Evolutionary conservation across 2,329 filamentous ascomycete species (phyloP), one percentile per base, ranked within the genome.

Genomic region (Verticillium longisporum): DNA sequence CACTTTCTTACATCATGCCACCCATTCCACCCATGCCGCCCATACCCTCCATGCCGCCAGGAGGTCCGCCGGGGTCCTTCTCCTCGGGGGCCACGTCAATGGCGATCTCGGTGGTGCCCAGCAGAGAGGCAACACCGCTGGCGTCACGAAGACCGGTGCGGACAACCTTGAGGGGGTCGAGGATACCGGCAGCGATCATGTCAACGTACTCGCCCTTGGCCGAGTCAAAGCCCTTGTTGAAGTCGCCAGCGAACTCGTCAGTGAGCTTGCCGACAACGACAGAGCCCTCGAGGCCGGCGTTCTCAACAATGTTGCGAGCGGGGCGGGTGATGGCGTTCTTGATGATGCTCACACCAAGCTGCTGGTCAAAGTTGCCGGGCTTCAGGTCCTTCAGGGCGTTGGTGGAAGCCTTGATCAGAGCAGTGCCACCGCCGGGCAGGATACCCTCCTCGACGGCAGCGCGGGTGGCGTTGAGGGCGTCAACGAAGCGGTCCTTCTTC

Each of bases 401-500:
- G 78, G 88, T 88, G 64, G 95, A 89, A 71, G 95, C 95, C 88
- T 99, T 99, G 80, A 99, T 89, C 59, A 99, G 88, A 72, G 93
- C 95, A 73, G 95, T 99, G 76, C 95, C 95, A 86, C 95, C 95
- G 83, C 95, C 95, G 69, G 95, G 95, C 67, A 99, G 89, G 78
- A 99, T 99, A 80, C 95, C 95, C 82, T 98, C 93, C 86, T 99
- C 95, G 68, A 99, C 95, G 72, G 95, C 95, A 69, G 95, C 95
- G 71, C 95, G 94, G 67, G 95, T 99, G 69, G 95, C 95, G 80
- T 99, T 99, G 65, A 99, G 84, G 63, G 95, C 95, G 79, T 99
- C 95, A 65, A 99, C 95, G 71, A 98, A 97, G 76, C 95, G 92
- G 78, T 99, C 95, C 88, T 99, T 99, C 92, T 99, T 99, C 88